phyloP scores from a whole-genome alignment of 495 filamentous ascomycete genomes.

The Evansstolkia leycettana region DNA sequence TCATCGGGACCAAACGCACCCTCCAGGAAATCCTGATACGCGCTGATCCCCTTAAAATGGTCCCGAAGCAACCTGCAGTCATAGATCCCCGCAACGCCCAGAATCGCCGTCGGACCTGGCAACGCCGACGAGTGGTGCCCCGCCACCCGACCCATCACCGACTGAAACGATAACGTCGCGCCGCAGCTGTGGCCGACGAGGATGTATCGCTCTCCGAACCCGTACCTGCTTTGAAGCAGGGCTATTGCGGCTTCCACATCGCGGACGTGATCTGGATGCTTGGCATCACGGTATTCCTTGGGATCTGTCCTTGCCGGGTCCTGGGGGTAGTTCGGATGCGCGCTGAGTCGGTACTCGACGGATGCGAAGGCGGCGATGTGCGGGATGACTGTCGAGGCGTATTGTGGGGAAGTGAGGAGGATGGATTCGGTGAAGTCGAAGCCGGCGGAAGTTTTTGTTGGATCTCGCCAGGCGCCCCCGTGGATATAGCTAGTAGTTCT shows the following conservation, averaged over 20 bases:
- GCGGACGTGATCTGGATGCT: constrained; percentile 61
- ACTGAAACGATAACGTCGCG: constrained; percentile 60
- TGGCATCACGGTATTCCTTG: constrained; percentile 30
- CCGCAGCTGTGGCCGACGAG: constrained; percentile 71
- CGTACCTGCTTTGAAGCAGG: constrained; percentile 45
- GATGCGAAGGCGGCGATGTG: constrained; percentile 54
- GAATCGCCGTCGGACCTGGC: constrained; percentile 27
- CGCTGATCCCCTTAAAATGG: constrained; percentile 26
- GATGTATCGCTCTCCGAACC: constrained; percentile 40
- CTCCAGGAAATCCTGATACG: constrained; percentile 46
- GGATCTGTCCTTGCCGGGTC: constrained; percentile 25
- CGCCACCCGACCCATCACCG: constrained; percentile 35
- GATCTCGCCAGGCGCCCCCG: constrained; percentile 84
- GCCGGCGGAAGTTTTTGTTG: constrained; percentile 38
- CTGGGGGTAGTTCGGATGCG: constrained; percentile 50
- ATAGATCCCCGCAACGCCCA: constrained; percentile 56
- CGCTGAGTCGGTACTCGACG: constrained; percentile 69
- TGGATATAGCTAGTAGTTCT: constrained; percentile 59
- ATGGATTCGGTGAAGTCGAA: constrained; percentile 34
- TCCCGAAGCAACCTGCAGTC: constrained; percentile 44
- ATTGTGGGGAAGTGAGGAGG: constrained; percentile 22
- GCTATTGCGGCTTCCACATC: constrained; percentile 54
- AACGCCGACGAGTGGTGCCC: constrained; percentile 7
- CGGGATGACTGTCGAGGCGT: constrained; percentile 4
- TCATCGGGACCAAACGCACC: constrained; percentile 51